Conservation (phyloP, 805 yeast genomes). For the Wickerhamomyces rabaulensis region DNA sequence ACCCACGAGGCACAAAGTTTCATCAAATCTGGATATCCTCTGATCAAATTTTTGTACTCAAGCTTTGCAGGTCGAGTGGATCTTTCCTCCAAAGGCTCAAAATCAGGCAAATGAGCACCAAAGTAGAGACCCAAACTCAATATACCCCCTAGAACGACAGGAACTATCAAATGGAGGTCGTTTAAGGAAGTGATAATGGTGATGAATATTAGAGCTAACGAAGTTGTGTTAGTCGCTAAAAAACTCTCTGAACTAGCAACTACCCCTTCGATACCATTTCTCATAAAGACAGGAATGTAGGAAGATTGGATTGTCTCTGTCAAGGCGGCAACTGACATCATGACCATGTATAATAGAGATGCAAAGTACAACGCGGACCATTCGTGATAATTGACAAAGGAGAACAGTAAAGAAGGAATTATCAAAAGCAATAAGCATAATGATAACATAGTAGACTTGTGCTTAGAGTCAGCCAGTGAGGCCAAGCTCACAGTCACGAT, state of each 20-base stretch:
- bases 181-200: background rate
- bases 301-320: slow-evolving; percentile 1
- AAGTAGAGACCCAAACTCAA: background rate
- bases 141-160: background rate
- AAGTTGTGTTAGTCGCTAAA: background rate
- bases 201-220: background rate
- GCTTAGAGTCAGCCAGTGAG: background rate
- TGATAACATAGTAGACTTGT: background rate
- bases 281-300: slow-evolving; percentile 1
- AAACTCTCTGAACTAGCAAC: slow-evolving; percentile 1
- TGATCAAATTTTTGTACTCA: background rate
- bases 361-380: background rate
- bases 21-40: background rate
- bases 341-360: background rate
- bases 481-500: background rate
- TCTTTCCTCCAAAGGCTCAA: background rate
- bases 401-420: background rate
- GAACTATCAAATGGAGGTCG: background rate
- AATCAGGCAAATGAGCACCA: background rate
- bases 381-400: background rate
- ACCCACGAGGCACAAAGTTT: background rate
- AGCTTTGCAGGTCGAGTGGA: background rate
- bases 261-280: background rate
- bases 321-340: background rate
- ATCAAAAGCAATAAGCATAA: background rate